phyloP scores from a whole-genome alignment of 768 basidiomycete genomes.

The Lyophyllum decastes region DNA sequence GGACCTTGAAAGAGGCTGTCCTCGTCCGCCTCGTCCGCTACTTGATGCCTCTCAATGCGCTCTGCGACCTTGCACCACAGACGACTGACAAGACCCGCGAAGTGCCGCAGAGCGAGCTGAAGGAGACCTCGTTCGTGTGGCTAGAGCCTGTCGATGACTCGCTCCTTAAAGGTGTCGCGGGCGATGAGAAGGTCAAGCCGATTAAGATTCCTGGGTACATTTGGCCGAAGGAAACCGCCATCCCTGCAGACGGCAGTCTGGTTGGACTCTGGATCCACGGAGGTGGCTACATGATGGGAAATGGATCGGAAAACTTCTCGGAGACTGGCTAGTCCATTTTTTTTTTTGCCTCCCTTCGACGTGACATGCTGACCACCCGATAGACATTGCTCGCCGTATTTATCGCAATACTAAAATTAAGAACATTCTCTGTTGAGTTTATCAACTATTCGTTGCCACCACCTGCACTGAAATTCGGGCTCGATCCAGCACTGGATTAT shows the following conservation, averaged over 20 bases:
- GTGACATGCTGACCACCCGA: not conserved
- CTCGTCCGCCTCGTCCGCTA: slow-evolving; percentile 19
- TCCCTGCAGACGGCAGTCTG: slow-evolving; percentile 4
- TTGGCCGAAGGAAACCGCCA: slow-evolving; percentile 20
- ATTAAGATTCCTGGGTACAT: slow-evolving; percentile 23
- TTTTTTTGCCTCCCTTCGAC: not conserved
- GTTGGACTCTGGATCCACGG: slow-evolving; percentile 26
- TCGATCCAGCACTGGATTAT: slow-evolving; percentile 21
- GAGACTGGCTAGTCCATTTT: not conserved
- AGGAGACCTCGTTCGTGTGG: slow-evolving; percentile 25
- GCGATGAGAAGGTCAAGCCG: slow-evolving; percentile 17
- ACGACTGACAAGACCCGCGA: slow-evolving; percentile 20
- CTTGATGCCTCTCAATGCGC: slow-evolving; percentile 22
- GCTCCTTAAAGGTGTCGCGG: slow-evolving; percentile 16
- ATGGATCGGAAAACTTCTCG: slow-evolving; percentile 20
- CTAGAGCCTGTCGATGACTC: slow-evolving; percentile 15
- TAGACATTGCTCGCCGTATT: not conserved
- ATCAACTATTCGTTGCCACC: not conserved
- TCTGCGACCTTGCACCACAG: slow-evolving; percentile 4
- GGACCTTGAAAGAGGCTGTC: slow-evolving; percentile 22
- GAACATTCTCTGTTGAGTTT: not conserved
- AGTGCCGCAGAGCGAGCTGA: slow-evolving; percentile 20
- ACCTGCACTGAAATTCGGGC: not conserved
- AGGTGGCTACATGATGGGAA: slow-evolving; percentile 30
- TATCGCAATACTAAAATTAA: slow-evolving; percentile 1